These are phyloP conservation scores for Claviceps spartinae DNA, from an alignment of 2,329 filamentous ascomycete genomes.

Conservation along the genomic window DNA sequence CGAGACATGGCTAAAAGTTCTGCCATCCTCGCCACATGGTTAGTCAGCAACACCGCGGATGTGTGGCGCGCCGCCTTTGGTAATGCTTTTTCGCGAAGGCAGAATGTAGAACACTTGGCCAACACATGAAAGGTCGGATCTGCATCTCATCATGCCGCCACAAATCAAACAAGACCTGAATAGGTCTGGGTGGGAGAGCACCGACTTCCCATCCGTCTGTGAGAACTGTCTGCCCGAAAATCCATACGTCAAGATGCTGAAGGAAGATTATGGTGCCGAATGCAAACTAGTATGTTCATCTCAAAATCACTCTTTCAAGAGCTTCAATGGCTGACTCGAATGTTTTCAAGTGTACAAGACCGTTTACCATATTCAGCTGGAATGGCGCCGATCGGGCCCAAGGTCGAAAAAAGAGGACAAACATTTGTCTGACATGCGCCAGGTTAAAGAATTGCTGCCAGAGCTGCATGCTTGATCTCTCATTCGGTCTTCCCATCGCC, in stretches of 20 bases:
- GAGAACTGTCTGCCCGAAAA: conserved; percentile 94
- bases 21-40: neutral
- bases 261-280: conserved; percentile 86
- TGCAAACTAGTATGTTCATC: conserved; percentile 46
- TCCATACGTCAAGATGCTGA: conserved; percentile 97
- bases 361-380: conserved; percentile 94
- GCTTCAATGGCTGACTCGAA: conserved; percentile 1
- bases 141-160: conserved; percentile 49
- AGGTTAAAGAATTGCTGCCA: conserved; percentile 98
- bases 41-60: neutral
- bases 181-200: conserved; percentile 89
- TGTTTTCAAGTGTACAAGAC: conserved; percentile 57
- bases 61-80: neutral
- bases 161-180: conserved; percentile 96
- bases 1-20: too few species aligned
- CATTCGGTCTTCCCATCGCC: conserved; percentile 87
- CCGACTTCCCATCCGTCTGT: conserved; percentile 76
- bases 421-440: conserved; percentile 91
- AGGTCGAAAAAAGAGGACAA: conserved; percentile 82
- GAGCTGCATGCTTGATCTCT: conserved; percentile 95
- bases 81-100: neutral
- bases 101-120: neutral
- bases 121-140: neutral
- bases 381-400: conserved; percentile 72
- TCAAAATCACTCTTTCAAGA: neutral